These are phyloP conservation scores for Tuber calosporum DNA, from an alignment of 495 filamentous ascomycete genomes.

Conservation along the genomic window DNA sequence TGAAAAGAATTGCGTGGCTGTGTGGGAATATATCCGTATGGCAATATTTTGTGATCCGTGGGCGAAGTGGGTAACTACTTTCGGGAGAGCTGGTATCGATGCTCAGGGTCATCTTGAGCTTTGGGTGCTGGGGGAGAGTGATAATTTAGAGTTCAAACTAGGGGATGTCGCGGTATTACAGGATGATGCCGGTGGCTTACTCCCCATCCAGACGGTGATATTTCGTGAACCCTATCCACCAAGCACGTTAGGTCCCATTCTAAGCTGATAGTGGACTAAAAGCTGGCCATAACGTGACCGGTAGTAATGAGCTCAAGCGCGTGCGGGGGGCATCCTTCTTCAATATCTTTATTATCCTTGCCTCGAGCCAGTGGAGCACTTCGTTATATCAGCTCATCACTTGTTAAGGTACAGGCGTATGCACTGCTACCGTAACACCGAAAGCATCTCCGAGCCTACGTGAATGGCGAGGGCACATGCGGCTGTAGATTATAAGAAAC, in stretches of 20 bases:
- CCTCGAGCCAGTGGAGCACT: not conserved
- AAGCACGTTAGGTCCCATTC: not conserved
- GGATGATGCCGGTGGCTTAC: not conserved
- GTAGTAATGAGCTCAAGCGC: not conserved
- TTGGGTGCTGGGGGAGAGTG: not conserved
- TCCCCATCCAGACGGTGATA: not conserved
- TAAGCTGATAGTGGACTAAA: not conserved
- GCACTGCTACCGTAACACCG: not conserved
- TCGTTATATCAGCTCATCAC: not conserved
- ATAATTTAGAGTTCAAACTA: not conserved
- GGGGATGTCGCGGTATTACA: not conserved
- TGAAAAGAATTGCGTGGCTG: conserved; percentile 2
- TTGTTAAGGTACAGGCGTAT: not conserved
- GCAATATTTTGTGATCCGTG: not conserved
- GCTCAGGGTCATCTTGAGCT: not conserved
- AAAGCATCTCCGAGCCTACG: not conserved
- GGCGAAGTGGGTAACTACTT: not conserved
- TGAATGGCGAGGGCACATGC: not conserved
- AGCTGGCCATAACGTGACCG: not conserved
- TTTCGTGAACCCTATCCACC: not conserved
- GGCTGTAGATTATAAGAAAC: not conserved
- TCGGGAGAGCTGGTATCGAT: not conserved
- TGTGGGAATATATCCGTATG: not conserved
- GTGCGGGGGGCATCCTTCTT: not conserved
- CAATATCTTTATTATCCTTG: not conserved